Percentiles rank a stretch among this genome's conserved stretches.
Evolutionary conservation across 2,329 filamentous ascomycete species (phyloP).

Genomic region (Zasmidium cellare): DNA sequence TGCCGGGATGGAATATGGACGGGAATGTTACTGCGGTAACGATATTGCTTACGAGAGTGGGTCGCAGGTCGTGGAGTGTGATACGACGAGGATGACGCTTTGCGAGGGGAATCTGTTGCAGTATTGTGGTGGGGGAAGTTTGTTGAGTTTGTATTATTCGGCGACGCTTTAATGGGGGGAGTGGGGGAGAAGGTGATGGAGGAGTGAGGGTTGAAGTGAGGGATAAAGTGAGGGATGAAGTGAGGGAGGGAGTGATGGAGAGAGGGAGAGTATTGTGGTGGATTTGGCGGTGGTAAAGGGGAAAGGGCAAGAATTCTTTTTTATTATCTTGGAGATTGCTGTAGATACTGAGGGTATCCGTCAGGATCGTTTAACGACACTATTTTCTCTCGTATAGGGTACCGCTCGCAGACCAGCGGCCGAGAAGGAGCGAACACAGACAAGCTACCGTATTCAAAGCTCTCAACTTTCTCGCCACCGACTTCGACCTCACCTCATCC

Average conservation of each 20-base stretch:
- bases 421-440: too few relatives aligned
- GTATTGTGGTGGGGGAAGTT: slow-evolving; percentile 31
- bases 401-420: too few relatives aligned
- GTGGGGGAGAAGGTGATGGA: not conserved
- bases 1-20: slow-evolving; percentile 26
- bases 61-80: slow-evolving; percentile 20
- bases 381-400: too few relatives aligned
- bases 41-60: slow-evolving; percentile 20
- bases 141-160: slow-evolving; percentile 36
- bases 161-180: slow-evolving; percentile 16
- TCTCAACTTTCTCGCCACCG: too few relatives aligned
- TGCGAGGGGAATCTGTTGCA: slow-evolving; percentile 30
- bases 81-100: slow-evolving; percentile 21
- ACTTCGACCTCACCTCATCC: too few relatives aligned
- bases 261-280: too few relatives aligned
- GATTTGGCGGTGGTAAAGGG: too few relatives aligned
- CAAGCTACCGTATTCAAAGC: too few relatives aligned
- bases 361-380: not conserved
- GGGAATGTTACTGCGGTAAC: slow-evolving; percentile 31
- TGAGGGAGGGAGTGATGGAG: too few relatives aligned
- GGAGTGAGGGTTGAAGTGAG: not conserved
- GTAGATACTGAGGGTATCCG: not conserved
- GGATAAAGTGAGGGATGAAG: too few relatives aligned
- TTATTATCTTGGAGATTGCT: not conserved
- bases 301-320: too few relatives aligned